phyloP scores from a whole-genome alignment of 495 filamentous ascomycete genomes.

The Penicillium odoratum region DNA sequence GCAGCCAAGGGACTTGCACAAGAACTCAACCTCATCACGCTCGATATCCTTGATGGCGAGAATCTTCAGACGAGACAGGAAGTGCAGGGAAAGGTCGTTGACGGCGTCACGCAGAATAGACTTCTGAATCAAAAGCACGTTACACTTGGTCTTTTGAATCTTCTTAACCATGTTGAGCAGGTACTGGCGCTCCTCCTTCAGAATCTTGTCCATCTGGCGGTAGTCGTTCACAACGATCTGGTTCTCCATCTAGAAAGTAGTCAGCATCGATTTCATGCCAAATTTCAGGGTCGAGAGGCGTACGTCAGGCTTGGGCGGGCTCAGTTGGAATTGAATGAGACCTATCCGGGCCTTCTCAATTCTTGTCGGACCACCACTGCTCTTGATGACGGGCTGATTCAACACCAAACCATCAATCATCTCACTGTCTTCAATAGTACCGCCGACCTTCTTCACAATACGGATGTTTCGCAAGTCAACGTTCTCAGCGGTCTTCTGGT shows the following conservation, averaged over 20 bases:
- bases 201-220: slow-evolving; percentile 99
- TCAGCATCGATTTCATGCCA: not conserved
- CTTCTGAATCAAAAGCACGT: slow-evolving; percentile 97
- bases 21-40: slow-evolving; percentile 97
- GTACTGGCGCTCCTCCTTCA: slow-evolving; percentile 98
- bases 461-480: slow-evolving; percentile 95
- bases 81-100: slow-evolving; percentile 95
- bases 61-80: slow-evolving; percentile 95
- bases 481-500: slow-evolving; percentile 91
- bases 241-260: slow-evolving; percentile 82
- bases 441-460: slow-evolving; percentile 96
- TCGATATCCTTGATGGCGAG: slow-evolving; percentile 96
- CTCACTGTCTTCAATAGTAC: slow-evolving; percentile 97
- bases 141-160: slow-evolving; percentile 99
- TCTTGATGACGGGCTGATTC: slow-evolving; percentile 91
- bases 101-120: slow-evolving; percentile 96
- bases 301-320: slow-evolving; percentile 96
- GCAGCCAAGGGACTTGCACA: slow-evolving; percentile 97
- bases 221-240: slow-evolving; percentile 99
- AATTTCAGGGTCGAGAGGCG: slow-evolving; percentile 27
- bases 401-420: slow-evolving; percentile 94
- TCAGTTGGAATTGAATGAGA: slow-evolving; percentile 97
- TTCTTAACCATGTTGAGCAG: slow-evolving; percentile 99
- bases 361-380: slow-evolving; percentile 82
- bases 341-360: slow-evolving; percentile 98